A percentile compares a stretch with the other conserved stretches of the same genome.
Conservation (phyloP, 805 yeast species). For the Yarrowia alimentaria region DNA sequence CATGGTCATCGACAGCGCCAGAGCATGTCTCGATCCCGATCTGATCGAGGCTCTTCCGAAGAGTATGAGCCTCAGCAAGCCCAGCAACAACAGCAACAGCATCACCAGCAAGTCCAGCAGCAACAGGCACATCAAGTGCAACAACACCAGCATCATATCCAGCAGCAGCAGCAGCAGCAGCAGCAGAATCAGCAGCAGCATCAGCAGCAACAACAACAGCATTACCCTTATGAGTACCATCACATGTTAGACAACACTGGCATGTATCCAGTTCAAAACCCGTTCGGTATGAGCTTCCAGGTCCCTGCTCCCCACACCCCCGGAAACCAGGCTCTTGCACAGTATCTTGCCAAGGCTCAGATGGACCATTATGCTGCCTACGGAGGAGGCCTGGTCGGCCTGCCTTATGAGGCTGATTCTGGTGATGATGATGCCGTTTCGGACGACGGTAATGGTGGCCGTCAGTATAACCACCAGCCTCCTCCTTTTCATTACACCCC, state of each 20-base stretch:
- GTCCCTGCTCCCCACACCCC: conserved; percentile 26
- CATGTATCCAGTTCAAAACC: conserved; percentile 17
- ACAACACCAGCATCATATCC: not conserved
- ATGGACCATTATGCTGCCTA: conserved; percentile 24
- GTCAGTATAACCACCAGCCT: conserved; percentile 20
- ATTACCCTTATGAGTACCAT: conserved; percentile 13
- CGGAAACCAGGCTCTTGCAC: conserved; percentile 21
- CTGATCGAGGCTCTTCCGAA: conserved; percentile 9
- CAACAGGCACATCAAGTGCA: not conserved
- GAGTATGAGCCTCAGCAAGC: conserved; percentile 4
- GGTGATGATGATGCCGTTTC: conserved; percentile 13
- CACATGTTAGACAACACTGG: conserved; percentile 13
- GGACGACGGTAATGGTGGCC: conserved; percentile 12
- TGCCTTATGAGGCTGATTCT: not conserved
- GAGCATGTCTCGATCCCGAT: conserved; percentile 18
- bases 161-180: conserved; percentile 18
- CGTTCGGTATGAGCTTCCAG: conserved; percentile 18
- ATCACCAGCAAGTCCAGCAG: not conserved
- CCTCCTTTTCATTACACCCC: conserved; percentile 25
- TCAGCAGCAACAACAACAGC: conserved; percentile 9
- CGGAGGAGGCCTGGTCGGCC: conserved; percentile 8
- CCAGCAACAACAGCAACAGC: conserved; percentile 8
- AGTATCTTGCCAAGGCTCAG: conserved; percentile 23
- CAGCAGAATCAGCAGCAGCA: conserved; percentile 1
- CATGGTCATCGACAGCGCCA: conserved; percentile 5